Evolutionary conservation across 2,329 filamentous ascomycete genomes (phyloP), one percentile per base, ranked within the genome.

Genomic region (Aspergillus spinulosporus): DNA sequence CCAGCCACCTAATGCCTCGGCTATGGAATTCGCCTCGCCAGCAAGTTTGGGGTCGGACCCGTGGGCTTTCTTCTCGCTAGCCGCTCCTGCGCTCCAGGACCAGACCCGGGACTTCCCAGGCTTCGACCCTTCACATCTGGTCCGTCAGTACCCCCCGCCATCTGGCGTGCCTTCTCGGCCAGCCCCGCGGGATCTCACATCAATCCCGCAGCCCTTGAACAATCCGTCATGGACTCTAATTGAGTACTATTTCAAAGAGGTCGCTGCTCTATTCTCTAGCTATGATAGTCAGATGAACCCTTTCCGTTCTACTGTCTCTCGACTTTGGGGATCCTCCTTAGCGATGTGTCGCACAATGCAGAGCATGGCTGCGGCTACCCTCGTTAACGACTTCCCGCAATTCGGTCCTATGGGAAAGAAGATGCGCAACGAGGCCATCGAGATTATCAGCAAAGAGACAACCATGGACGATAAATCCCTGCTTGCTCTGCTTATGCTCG

Each of bases 201-300:
- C 74, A 11, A 68, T 78, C n/a, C 72, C 70, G 5, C 69, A 65
- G 36, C 73, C 67, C 37, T 62, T 80, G 55, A 74, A 74, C 44
- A 80, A 83, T 46, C 73, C 79, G 14, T 79, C 81, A 3, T 84
- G 81, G 46, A 78, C 82, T 45, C 72, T 87, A 12, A 80, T 86
- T 7, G 82, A 85, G 47, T 84, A 86, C 62, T 87, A 86, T 62
- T 87, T 87, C 71, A 82, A 82, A 62, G 82, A 85, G 57, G 82
- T 86, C 2, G 84, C 82, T 48, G 79, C 77, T 3, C 70, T 86
- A 7, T 86, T 84, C 66, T 87, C 84, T n/a, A 84, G 81, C 57
- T 87, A 85, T 62, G 84, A 87, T 67, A 85, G 83, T 15, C 74
- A 78, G 9, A 76, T 85, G 61, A 87, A 87, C 61, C 83, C 83